These are phyloP conservation scores for Xylona heveae DNA, from an alignment of 495 filamentous ascomycete genomes.

Conservation along the genomic window DNA sequence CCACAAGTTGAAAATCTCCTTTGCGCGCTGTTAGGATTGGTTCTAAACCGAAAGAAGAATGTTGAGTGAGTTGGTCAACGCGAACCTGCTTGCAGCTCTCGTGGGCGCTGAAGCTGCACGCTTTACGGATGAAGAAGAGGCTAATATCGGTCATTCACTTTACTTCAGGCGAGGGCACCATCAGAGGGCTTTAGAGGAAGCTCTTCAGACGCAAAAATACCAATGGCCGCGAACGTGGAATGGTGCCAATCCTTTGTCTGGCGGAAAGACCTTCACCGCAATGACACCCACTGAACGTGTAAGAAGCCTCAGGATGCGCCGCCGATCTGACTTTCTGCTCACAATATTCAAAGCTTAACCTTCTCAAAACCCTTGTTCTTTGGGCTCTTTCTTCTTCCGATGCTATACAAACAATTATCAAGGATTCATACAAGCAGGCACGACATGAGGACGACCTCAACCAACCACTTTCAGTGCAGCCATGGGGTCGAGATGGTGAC, in stretches of 20 bases:
- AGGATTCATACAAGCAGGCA: conserved; percentile 72
- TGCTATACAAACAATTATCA: conserved; percentile 54
- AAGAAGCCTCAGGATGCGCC: conserved; percentile 17
- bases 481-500: conserved; percentile 80
- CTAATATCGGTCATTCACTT: background rate
- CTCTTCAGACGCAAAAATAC: conserved; percentile 58
- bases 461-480: conserved; percentile 79
- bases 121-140: too few relatives aligned
- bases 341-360: too few relatives aligned
- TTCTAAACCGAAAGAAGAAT: conserved; percentile 92
- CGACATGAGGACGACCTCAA: conserved; percentile 86
- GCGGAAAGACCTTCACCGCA: conserved; percentile 52
- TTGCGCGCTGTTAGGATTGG: conserved; percentile 68
- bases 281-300: conserved; percentile 69
- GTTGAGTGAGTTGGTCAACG: conserved; percentile 58
- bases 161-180: conserved; percentile 55
- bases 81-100: conserved; percentile 6
- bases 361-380: conserved; percentile 54
- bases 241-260: conserved; percentile 62
- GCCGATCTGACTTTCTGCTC: conserved; percentile 26
- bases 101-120: too few relatives aligned
- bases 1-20: conserved; percentile 72
- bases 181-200: conserved; percentile 82
- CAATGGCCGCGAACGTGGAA: conserved; percentile 88
- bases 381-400: conserved; percentile 90